Conservation (phyloP, 2,329 filamentous ascomycete genomes). For the Pestalotiopsis sp. region DNA sequence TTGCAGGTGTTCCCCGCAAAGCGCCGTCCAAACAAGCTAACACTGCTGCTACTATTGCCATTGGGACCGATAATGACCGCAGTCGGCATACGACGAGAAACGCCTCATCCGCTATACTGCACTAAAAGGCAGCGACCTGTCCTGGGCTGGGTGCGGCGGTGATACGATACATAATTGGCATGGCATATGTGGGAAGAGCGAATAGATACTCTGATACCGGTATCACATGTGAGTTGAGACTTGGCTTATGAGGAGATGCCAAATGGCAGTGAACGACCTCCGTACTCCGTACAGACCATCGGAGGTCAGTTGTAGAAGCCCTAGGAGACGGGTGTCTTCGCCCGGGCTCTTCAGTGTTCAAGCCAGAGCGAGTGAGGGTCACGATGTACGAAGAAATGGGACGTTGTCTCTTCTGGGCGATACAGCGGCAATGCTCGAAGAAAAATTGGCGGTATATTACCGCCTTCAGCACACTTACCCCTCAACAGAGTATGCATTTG, state of each 20-base stretch:
- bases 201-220: too few species aligned
- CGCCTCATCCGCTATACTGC: background rate
- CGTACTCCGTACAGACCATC: too few species aligned
- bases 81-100: background rate
- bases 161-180: background rate
- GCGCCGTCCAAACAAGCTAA: background rate
- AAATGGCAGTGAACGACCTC: too few species aligned
- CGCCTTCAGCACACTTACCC: background rate
- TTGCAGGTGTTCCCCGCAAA: background rate
- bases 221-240: too few species aligned
- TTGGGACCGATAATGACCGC: background rate
- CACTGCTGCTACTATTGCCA: background rate
- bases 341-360: background rate
- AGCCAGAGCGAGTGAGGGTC: background rate
- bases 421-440: background rate
- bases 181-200: too few species aligned
- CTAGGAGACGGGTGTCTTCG: background rate
- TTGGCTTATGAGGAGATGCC: too few species aligned
- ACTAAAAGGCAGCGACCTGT: background rate
- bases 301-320: too few species aligned
- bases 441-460: background rate
- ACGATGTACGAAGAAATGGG: background rate
- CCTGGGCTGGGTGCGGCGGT: background rate
- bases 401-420: background rate
- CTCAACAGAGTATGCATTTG: background rate